Conservation (phyloP, 2,329 filamentous ascomycete genomes). For the Xenoacremonium recifei region DNA sequence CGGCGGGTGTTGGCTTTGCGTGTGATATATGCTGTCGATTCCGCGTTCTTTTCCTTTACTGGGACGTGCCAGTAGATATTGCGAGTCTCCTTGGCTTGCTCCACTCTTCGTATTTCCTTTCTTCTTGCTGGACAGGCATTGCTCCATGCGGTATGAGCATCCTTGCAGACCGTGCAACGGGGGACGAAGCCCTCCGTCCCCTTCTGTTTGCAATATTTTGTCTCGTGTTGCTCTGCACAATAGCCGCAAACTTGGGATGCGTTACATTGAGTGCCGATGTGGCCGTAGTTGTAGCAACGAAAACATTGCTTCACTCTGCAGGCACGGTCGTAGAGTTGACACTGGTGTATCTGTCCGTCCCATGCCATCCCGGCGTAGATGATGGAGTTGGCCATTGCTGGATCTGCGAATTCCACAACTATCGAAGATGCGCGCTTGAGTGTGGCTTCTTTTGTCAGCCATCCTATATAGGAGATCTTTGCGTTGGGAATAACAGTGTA, state of each 20-base stretch:
- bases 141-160: conserved; percentile 1
- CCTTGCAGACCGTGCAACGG: neutral
- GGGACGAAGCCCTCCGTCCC: too few relatives aligned
- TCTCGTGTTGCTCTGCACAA: neutral
- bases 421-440: conserved; percentile 6
- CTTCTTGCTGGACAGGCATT: neutral
- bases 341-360: conserved; percentile 5
- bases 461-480: conserved; percentile 6
- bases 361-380: conserved; percentile 5
- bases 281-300: neutral
- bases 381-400: conserved; percentile 3
- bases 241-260: neutral
- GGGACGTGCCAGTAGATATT: too few relatives aligned
- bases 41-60: too few relatives aligned
- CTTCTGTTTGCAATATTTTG: too few relatives aligned
- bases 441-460: conserved; percentile 1
- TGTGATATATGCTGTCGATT: too few relatives aligned
- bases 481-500: conserved; percentile 2
- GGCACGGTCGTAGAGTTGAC: conserved; percentile 1
- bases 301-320: conserved; percentile 1
- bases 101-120: too few relatives aligned
- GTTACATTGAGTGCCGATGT: conserved; percentile 4
- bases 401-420: conserved; percentile 2
- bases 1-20: too few relatives aligned
- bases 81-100: too few relatives aligned